Percentiles rank a stretch among this genome's conserved stretches.
phyloP scores from a whole-genome alignment of 495 filamentous ascomycete genomes.

The Xylaria curta region DNA sequence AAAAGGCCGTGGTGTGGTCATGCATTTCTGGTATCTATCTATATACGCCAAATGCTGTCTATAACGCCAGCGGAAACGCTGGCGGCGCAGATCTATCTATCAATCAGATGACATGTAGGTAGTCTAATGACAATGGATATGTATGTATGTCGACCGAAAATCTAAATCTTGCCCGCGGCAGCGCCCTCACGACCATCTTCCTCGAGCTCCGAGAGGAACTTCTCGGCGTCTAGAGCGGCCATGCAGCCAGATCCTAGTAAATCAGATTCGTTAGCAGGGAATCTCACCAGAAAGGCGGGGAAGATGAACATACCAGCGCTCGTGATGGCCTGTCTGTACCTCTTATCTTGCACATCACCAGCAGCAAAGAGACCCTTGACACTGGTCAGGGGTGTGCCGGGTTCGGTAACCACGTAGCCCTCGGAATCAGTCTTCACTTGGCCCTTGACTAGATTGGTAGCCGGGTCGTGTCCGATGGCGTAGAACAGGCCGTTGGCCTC shows the following conservation, averaged over 20 bases:
- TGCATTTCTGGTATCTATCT: constrained; percentile 21
- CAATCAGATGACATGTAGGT: background rate
- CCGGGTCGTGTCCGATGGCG: constrained; percentile 95
- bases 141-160: background rate
- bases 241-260: constrained; percentile 86
- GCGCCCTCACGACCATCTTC: constrained; percentile 46
- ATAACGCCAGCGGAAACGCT: constrained; percentile 6
- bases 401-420: constrained; percentile 84
- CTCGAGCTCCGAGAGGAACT: constrained; percentile 81
- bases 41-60: constrained; percentile 22
- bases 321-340: constrained; percentile 96
- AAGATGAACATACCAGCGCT: constrained; percentile 78
- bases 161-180: constrained; percentile 41
- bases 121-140: background rate
- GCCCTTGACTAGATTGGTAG: constrained; percentile 83
- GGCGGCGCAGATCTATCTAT: constrained; percentile 19
- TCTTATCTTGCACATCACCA: constrained; percentile 98
- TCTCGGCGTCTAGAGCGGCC: constrained; percentile 93
- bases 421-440: constrained; percentile 87
- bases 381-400: constrained; percentile 87
- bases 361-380: constrained; percentile 94
- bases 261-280: constrained; percentile 41
- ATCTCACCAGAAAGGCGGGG: background rate
- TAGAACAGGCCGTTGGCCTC: constrained; percentile 96
- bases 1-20: background rate